These are phyloP conservation scores for Ceriops decandra DNA, from an alignment of 345 rosid genomes.

Conservation along the genomic window DNA sequence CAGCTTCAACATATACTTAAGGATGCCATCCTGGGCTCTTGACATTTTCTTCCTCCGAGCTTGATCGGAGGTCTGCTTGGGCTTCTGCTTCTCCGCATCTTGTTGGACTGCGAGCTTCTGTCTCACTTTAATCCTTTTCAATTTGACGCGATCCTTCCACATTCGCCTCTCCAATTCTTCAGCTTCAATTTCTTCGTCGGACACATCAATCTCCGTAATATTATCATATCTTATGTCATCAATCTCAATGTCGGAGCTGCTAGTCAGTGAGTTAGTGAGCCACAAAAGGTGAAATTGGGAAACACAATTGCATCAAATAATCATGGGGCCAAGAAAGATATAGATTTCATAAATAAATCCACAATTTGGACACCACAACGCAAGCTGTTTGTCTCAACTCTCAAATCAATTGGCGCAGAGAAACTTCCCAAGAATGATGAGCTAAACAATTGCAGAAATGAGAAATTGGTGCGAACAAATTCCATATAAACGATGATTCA, in stretches of 20 bases:
- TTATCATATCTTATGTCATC: slow-evolving; percentile 75
- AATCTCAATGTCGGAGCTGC: slow-evolving; percentile 56
- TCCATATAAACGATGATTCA: too few relatives aligned
- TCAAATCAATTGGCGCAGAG: too few relatives aligned
- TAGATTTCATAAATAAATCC: neutral
- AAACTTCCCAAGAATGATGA: too few relatives aligned
- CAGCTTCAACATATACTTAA: slow-evolving; percentile 94
- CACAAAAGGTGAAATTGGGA: neutral
- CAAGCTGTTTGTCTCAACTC: too few relatives aligned
- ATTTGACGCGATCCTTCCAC: slow-evolving; percentile 92
- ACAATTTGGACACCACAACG: too few relatives aligned
- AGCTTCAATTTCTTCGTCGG: slow-evolving; percentile 91
- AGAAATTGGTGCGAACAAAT: too few relatives aligned
- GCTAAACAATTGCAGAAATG: too few relatives aligned
- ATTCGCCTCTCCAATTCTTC: slow-evolving; percentile 86
- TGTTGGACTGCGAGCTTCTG: slow-evolving; percentile 62
- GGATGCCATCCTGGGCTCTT: slow-evolving; percentile 96
- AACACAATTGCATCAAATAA: neutral
- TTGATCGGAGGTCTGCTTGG: slow-evolving; percentile 74
- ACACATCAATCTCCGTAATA: slow-evolving; percentile 83
- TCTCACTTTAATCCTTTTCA: slow-evolving; percentile 77
- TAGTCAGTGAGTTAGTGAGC: slow-evolving; percentile 1
- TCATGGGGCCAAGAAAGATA: neutral
- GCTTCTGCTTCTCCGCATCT: slow-evolving; percentile 70
- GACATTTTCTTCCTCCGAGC: slow-evolving; percentile 99